Percentiles rank a stretch among this genome's conserved stretches.
Conservation (phyloP, 805 yeast species). For the Candida ponderosae region DNA sequence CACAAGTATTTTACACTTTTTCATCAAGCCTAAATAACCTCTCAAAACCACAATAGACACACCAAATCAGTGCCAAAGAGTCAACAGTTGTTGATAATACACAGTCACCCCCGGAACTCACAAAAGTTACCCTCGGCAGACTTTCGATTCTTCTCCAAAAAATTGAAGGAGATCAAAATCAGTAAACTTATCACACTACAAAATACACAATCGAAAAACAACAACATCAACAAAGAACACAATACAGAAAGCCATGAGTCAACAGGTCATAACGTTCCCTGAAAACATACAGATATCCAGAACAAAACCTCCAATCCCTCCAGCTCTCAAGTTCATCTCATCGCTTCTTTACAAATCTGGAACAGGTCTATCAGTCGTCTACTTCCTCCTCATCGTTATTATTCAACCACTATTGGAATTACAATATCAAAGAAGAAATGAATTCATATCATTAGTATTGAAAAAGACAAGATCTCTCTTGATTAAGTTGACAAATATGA, state of each 20-base stretch:
- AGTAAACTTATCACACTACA: background rate
- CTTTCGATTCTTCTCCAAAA: no score
- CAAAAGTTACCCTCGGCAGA: no score
- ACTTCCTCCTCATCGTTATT: constrained; percentile 23
- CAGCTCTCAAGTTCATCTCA: constrained; percentile 16
- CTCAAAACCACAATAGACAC: no score
- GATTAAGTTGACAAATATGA: constrained; percentile 14
- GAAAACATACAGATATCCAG: constrained; percentile 8
- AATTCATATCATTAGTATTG: constrained; percentile 22
- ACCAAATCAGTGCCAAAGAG: no score
- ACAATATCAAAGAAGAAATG: constrained; percentile 31
- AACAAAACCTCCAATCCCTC: constrained; percentile 8
- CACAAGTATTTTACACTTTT: no score
- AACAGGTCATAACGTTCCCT: constrained; percentile 11
- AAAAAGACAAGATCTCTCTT: constrained; percentile 22
- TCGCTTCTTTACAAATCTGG: constrained; percentile 28
- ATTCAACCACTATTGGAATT: constrained; percentile 33
- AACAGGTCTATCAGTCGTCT: constrained; percentile 21
- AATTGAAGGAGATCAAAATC: no score
- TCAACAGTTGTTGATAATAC: no score
- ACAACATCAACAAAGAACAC: no score
- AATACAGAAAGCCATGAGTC: background rate
- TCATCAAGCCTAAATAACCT: no score
- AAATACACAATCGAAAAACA: no score
- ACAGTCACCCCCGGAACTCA: no score